Evolutionary conservation across 1,139 yeast genomes (phyloP).

Genomic region (Suhomyces chickasaworum): DNA sequence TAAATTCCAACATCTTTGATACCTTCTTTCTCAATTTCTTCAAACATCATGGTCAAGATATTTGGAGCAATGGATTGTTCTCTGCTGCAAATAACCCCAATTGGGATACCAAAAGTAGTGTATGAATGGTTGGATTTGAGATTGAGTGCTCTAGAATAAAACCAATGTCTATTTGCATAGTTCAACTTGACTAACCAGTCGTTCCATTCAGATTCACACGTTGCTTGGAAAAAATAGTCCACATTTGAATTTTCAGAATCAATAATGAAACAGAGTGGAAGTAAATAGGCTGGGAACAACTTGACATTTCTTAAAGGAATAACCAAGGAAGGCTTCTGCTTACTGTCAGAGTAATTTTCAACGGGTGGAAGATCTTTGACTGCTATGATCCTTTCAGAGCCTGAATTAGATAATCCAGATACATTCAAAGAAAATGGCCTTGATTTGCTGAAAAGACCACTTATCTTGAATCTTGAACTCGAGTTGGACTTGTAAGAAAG

Average conservation of each 20-base stretch:
- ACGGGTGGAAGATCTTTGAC: slow-evolving; percentile 64
- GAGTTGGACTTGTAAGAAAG: slow-evolving; percentile 42
- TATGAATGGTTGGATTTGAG: slow-evolving; percentile 32
- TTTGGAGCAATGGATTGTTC: slow-evolving; percentile 65
- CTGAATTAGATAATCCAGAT: slow-evolving; percentile 24
- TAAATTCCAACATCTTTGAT: slow-evolving; percentile 89
- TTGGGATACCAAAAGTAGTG: slow-evolving; percentile 86
- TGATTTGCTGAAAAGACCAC: slow-evolving; percentile 45
- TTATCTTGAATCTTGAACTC: slow-evolving; percentile 44
- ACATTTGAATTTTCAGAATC: slow-evolving; percentile 52
- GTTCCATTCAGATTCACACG: slow-evolving; percentile 61
- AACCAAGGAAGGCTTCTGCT: slow-evolving; percentile 58
- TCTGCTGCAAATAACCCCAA: slow-evolving; percentile 70
- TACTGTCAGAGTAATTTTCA: slow-evolving; percentile 39
- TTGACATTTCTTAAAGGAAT: slow-evolving; percentile 56
- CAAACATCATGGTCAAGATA: slow-evolving; percentile 64
- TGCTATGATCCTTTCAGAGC: slow-evolving; percentile 52
- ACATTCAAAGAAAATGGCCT: slow-evolving; percentile 38
- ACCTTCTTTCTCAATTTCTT: slow-evolving; percentile 80
- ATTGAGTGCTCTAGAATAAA: slow-evolving; percentile 46
- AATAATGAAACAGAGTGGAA: slow-evolving; percentile 62
- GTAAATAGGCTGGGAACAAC: slow-evolving; percentile 56
- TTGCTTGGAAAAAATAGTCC: slow-evolving; percentile 72
- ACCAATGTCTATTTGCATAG: slow-evolving; percentile 60
- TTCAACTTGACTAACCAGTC: slow-evolving; percentile 69